Base-by-base conservation (phyloP, 2,329 filamentous ascomycete genomes). In the Ambrosiella beaveri region DNA sequence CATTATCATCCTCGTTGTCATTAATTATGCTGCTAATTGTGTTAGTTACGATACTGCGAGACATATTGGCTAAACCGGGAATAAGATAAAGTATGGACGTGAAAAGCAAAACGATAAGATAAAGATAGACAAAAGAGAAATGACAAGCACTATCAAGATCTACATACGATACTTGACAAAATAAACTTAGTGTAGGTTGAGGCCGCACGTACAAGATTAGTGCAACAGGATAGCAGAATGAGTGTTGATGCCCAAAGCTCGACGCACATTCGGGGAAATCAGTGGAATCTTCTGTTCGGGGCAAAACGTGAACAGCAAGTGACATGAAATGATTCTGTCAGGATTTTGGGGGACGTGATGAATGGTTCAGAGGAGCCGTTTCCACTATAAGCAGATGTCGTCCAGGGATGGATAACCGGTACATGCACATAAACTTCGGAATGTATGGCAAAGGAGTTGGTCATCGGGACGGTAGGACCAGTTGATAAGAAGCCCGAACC, bases 1-100 rank as follows among this genome's bases (percentile, higher is more conserved):
- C 64, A 8, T 66, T 66, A 7, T 69, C 64, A 13, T 70, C 66
- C 17, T 69, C 66, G 19, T 44, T 27, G 27, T 27, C 7, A 15
- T 63, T 64, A 38, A 63, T 59, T 27, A 61, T 59, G 47, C 61
- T 62, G 55, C 62, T 56, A 13, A 61, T 57, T 38, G 59, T 56
- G 36, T 62, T 62, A 54, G 55, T 35, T 47, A 19, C 51, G 35
- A 50, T 50, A 35, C 53, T 40, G n/a, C 19, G 47, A 36, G 47
- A 51, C 47, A 51, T 51, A 47, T 47, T 47, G 13, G 44, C 44
- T 15, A 47, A 47, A 47, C 7, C n/a, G n/a, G n/a, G 44, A 47
- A 15, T 47, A 47, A 47, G 19, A 47, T 15, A 47, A 13, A 47
- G 11, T 13, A 13, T n/a, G 44, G 37, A 15, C 27, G 27, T 6